Evolutionary conservation across 208 protist genomes (phyloP).

Genomic region (Leishmania turanica): DNA sequence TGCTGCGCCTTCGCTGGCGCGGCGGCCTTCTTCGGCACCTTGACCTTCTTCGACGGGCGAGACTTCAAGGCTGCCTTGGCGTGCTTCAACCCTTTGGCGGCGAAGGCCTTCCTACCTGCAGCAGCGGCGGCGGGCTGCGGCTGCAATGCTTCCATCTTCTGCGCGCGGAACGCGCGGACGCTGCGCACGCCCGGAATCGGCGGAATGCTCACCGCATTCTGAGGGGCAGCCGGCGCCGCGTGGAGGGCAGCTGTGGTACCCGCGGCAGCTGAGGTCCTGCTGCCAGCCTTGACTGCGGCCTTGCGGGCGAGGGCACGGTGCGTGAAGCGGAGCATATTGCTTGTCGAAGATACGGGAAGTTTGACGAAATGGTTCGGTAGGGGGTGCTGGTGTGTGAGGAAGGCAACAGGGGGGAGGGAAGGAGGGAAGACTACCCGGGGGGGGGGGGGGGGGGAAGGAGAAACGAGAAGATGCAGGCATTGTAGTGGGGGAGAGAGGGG

Average conservation of each 20-base stretch:
- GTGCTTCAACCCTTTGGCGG: constrained; percentile 3
- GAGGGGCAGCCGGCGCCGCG: constrained; percentile 7
- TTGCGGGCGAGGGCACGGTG: constrained; percentile 31
- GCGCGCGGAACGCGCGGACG: constrained; percentile 21
- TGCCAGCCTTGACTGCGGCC: constrained; percentile 13
- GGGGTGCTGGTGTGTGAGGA: constrained; percentile 8
- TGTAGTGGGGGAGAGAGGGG: background rate
- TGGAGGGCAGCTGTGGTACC: constrained; percentile 2
- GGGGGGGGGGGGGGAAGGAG: background rate
- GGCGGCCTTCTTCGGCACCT: constrained; percentile 21
- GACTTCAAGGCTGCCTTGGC: constrained; percentile 10
- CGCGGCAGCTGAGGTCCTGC: constrained; percentile 10
- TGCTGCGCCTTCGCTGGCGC: background rate
- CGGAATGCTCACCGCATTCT: constrained; percentile 19
- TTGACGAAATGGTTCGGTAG: background rate
- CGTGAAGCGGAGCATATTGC: constrained; percentile 27
- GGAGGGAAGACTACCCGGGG: background rate
- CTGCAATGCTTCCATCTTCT: constrained; percentile 19
- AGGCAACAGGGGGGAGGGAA: background rate
- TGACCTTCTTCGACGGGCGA: constrained; percentile 9
- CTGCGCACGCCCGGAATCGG: constrained; percentile 40
- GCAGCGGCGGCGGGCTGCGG: background rate
- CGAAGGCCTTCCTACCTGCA: constrained; percentile 22
- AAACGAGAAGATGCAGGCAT: background rate
- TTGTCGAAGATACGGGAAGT: background rate